These are phyloP conservation scores for Tagetes patula DNA, from an alignment of 129 eudicot species.

Conservation along the genomic window DNA sequence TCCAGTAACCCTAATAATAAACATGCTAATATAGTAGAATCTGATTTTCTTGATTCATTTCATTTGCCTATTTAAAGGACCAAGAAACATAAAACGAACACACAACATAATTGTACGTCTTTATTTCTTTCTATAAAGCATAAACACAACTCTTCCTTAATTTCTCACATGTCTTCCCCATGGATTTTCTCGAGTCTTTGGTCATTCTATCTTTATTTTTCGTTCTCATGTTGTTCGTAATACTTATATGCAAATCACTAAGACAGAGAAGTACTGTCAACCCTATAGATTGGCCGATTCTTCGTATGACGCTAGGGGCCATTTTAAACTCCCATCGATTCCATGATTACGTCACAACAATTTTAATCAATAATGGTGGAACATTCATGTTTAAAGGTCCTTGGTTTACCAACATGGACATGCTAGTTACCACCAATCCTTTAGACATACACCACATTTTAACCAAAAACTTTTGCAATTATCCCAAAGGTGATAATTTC, in stretches of 20 bases:
- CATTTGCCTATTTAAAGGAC: background rate
- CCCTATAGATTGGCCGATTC: conserved; percentile 29
- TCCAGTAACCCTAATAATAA: too few species aligned
- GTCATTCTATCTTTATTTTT: background rate
- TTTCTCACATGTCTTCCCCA: conserved; percentile 8
- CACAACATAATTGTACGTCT: background rate
- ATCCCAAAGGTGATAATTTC: conserved; percentile 37
- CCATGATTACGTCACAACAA: conserved; percentile 6
- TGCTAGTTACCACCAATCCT: conserved; percentile 41
- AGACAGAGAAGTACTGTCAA: background rate
- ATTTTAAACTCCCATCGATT: conserved; percentile 22
- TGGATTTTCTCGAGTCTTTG: conserved; percentile 1
- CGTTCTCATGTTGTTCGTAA: background rate
- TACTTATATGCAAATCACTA: background rate
- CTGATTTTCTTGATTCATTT: background rate
- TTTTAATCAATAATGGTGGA: conserved; percentile 19
- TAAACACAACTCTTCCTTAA: background rate
- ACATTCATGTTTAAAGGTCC: conserved; percentile 26
- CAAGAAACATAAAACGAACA: background rate
- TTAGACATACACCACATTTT: conserved; percentile 38
- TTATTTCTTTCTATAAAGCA: conserved; percentile 1
- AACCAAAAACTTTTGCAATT: conserved; percentile 38
- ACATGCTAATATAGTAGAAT: too few species aligned
- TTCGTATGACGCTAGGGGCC: conserved; percentile 20
- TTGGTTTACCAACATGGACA: conserved; percentile 29